Evolutionary conservation across 148 eudicot species (phyloP), one percentile per base, ranked within the genome.

Genomic region (Rhododendron ovatum): DNA sequence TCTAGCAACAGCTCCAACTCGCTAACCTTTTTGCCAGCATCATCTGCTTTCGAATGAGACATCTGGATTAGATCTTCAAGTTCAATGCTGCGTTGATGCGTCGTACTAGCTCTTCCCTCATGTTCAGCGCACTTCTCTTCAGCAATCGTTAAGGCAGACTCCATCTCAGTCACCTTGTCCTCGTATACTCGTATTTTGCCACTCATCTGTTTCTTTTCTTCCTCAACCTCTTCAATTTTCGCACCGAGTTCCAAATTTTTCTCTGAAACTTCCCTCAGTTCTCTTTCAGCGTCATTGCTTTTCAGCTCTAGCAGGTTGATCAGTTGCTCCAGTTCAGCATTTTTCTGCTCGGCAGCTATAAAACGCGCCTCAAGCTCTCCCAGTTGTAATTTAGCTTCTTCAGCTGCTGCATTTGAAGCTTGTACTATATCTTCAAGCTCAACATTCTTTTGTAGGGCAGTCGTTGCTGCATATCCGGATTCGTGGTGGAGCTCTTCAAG

Each of bases 1-100:
- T 91, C 96, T 75, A 93, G 89, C 82, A 93, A 80, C 37, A 89
- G 84, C 88, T 94, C 96, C 85, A 94, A 41, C 82, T 93, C 94
- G 35, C 86, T 85, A 33, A 85, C 89, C 82, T 85, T 96, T 86
- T 87, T 93, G 59, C 87, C 94, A 83, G 96, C 93, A 77, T 91
- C 95, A 82, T 88, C 95, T 50, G 89, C 90, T 88, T 93, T 95
- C 5, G 89, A 93, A 86, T 92, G 91, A 51, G 95, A 94, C 48
- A 88, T 86, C 86, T 91, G 91, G 43, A 94, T 83, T 78, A 94
- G 53, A 85, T 88, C 93, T 85, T 95, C 99, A 71, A 95, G 88
- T 83, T 96, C 94, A 55, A 88, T 83, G 88, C 93, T 88, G 45
- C 94, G 93, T n/a, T 93, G 88, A 86, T 91, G 91, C 14, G 91